Conservation (phyloP, 1,284 basidiomycete genomes). For the Pulchroboletus neoregius region DNA sequence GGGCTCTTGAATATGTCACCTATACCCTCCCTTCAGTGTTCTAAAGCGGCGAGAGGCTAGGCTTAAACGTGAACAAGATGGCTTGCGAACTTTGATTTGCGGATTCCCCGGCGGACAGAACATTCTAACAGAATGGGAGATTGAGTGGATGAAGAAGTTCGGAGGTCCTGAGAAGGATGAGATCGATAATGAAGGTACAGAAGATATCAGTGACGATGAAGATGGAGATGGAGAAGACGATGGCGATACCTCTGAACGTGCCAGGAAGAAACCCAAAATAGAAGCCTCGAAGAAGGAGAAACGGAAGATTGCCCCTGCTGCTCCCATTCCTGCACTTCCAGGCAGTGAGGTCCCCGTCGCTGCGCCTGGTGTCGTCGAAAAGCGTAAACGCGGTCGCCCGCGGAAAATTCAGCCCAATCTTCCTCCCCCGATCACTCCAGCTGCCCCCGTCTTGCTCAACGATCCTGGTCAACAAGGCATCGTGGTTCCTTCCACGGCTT, state of each 20-base stretch:
- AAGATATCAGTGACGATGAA: conserved; percentile 50
- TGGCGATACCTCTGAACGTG: conserved; percentile 46
- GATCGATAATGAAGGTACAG: conserved; percentile 43
- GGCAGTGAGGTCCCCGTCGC: conserved; percentile 14
- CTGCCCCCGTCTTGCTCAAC: conserved; percentile 13
- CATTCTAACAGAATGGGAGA: conserved; percentile 68
- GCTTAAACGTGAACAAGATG: conserved; percentile 67
- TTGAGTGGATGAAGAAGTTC: conserved; percentile 64
- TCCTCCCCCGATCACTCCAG: conserved; percentile 23
- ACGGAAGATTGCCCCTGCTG: conserved; percentile 42
- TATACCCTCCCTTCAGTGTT: conserved; percentile 42
- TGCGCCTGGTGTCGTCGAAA: conserved; percentile 45
- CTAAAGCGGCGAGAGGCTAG: conserved; percentile 69
- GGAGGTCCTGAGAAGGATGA: conserved; percentile 75
- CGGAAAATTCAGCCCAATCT: conserved; percentile 45
- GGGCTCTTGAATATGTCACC: not conserved
- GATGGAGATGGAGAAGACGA: conserved; percentile 54
- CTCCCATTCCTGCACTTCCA: conserved; percentile 29
- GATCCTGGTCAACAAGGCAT: conserved; percentile 16
- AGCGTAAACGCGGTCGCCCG: conserved; percentile 77
- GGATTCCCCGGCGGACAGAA: conserved; percentile 70
- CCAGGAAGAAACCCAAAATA: conserved; percentile 55
- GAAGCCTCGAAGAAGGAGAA: conserved; percentile 43
- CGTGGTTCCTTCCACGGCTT: conserved; percentile 6
- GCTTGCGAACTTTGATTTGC: conserved; percentile 59